Evolutionary conservation across 2,329 filamentous ascomycete species (phyloP).

Genomic region (Arthrobotrys musiformis): DNA sequence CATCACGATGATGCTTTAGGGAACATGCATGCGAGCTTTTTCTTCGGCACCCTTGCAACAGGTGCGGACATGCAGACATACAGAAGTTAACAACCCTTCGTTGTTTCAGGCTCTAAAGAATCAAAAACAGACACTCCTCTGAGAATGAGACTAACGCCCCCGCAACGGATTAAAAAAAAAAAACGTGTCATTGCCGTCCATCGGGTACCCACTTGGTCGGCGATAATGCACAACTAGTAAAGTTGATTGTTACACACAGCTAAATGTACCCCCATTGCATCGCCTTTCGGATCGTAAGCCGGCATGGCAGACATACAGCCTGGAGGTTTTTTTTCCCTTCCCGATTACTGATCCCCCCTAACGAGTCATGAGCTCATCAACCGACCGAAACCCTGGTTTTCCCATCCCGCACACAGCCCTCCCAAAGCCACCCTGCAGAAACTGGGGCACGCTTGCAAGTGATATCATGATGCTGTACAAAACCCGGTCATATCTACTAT

Average conservation of each 20-base stretch:
- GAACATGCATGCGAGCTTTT: too few relatives aligned
- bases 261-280: too few relatives aligned
- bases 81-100: background rate
- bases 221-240: background rate
- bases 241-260: constrained; percentile 1
- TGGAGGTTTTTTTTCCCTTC: background rate
- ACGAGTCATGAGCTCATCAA: background rate
- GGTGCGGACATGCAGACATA: too few relatives aligned
- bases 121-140: too few relatives aligned
- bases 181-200: constrained; percentile 1
- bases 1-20: too few relatives aligned
- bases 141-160: too few relatives aligned
- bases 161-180: too few relatives aligned
- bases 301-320: too few relatives aligned
- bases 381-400: constrained; percentile 5
- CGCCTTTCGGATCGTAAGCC: constrained; percentile 47
- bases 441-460: too few relatives aligned
- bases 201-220: background rate
- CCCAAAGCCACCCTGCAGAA: background rate
- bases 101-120: background rate
- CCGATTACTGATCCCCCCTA: constrained; percentile 36
- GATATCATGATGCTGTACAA: too few relatives aligned
- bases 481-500: too few relatives aligned
- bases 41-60: too few relatives aligned
- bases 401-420: constrained; percentile 27